phyloP scores from a whole-genome alignment of 352 stramenopile genomes.

The Globisporangium parvum region DNA sequence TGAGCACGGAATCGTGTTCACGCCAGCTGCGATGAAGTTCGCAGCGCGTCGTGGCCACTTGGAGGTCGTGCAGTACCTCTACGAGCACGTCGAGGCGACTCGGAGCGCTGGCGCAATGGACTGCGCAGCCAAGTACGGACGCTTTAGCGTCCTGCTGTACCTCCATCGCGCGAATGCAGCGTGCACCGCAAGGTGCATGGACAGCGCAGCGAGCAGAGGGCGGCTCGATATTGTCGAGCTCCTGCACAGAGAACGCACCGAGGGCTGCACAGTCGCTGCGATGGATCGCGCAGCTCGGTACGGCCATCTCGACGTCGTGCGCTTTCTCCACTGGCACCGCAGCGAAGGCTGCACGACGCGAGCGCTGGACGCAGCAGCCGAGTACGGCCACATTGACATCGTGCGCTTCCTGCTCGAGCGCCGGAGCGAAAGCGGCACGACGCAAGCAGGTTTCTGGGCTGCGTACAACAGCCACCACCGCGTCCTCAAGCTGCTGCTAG shows the following conservation, averaged over 20 bases:
- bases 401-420: not conserved
- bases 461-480: not conserved
- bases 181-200: not conserved
- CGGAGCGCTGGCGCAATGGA: not conserved
- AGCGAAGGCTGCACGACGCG: not conserved
- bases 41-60: not conserved
- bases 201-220: not conserved
- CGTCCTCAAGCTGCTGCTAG: not conserved
- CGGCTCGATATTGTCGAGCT: not conserved
- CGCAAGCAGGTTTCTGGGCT: not conserved
- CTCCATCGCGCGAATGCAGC: not conserved
- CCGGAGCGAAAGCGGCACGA: not conserved
- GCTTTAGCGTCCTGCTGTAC: constrained; percentile 4
- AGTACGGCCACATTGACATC: constrained; percentile 1
- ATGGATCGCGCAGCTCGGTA: not conserved
- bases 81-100: constrained; percentile 1
- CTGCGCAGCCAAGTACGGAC: constrained; percentile 1
- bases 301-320: not conserved
- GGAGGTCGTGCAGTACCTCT: constrained; percentile 1
- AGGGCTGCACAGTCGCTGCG: not conserved
- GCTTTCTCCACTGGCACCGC: not conserved
- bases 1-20: not conserved
- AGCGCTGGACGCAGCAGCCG: constrained; percentile 1
- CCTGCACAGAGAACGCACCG: not conserved
- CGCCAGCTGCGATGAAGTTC: not conserved